Percentiles rank a stretch among this genome's conserved stretches.
phyloP scores from a whole-genome alignment of 163 green algal species.

The Prototheca wickerhamii region DNA sequence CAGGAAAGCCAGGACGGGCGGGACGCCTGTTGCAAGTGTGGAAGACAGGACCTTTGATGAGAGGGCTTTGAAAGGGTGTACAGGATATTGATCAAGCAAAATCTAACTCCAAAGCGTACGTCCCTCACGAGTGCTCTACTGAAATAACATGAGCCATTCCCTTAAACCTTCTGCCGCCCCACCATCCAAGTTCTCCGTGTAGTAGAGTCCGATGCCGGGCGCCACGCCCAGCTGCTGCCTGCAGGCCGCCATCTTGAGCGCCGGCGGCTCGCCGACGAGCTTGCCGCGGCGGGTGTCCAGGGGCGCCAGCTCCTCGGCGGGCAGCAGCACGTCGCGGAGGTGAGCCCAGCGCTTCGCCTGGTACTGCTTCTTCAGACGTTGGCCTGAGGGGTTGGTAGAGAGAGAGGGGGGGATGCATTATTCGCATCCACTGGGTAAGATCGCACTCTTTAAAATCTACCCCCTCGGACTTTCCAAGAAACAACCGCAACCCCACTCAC shows the following conservation, averaged over 20 bases:
- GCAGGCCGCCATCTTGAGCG: constrained; percentile 1
- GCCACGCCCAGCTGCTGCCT: constrained; percentile 2
- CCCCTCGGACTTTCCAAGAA: no score
- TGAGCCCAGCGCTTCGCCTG: neutral
- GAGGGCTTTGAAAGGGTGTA: neutral
- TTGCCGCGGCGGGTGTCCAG: neutral
- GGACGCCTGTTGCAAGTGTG: constrained; percentile 1
- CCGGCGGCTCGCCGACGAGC: neutral
- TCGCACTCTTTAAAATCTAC: no score
- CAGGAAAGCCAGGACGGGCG: constrained; percentile 2
- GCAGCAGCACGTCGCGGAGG: constrained; percentile 7
- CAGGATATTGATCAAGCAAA: neutral
- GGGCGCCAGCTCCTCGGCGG: neutral
- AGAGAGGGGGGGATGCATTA: no score
- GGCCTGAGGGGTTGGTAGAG: constrained; percentile 6
- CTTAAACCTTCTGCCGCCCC: neutral
- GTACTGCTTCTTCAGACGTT: constrained; percentile 4
- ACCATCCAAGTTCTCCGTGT: constrained; percentile 8
- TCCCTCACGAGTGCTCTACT: neutral
- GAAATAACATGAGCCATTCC: no score
- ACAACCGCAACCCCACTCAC: neutral
- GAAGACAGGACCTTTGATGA: neutral
- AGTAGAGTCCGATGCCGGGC: constrained; percentile 15
- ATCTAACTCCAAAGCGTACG: neutral
- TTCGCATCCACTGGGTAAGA: no score